phyloP scores from a whole-genome alignment of 768 basidiomycete species.

The Amanita brunnescens region DNA sequence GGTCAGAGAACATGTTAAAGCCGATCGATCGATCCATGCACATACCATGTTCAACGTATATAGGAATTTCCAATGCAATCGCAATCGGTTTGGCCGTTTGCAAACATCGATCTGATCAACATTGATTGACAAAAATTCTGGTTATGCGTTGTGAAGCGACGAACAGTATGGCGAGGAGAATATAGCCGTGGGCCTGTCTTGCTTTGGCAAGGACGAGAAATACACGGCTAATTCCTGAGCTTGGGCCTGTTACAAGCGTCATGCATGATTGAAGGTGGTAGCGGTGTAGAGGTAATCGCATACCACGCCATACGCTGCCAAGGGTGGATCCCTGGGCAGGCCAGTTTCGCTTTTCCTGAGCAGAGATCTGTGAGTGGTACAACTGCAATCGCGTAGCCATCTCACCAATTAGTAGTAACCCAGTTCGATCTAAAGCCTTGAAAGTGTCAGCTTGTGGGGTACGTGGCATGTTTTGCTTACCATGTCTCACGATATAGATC shows the following conservation, averaged over 20 bases:
- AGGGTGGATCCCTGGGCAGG: slow-evolving; percentile 62
- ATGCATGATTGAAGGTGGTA: not conserved
- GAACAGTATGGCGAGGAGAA: slow-evolving; percentile 83
- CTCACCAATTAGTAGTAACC: slow-evolving; percentile 58
- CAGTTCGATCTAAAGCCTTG: slow-evolving; percentile 72
- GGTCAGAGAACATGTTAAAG: not conserved
- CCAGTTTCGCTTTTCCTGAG: slow-evolving; percentile 57
- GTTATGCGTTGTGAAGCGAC: slow-evolving; percentile 6
- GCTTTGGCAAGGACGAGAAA: slow-evolving; percentile 53
- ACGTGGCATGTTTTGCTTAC: slow-evolving; percentile 24
- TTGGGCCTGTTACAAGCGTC: slow-evolving; percentile 51
- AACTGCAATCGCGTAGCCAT: not conserved
- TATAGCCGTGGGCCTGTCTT: slow-evolving; percentile 65
- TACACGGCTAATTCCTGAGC: slow-evolving; percentile 64
- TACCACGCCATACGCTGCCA: slow-evolving; percentile 67
- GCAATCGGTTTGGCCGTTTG: slow-evolving; percentile 69
- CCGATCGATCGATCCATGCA: not conserved
- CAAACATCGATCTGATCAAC: slow-evolving; percentile 66
- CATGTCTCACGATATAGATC: slow-evolving; percentile 63
- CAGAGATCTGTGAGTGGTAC: slow-evolving; percentile 7
- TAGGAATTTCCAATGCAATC: slow-evolving; percentile 50
- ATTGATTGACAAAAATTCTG: not conserved
- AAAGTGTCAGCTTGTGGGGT: not conserved
- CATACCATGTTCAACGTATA: slow-evolving; percentile 74
- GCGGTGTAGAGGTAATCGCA: not conserved